Percentiles rank a stretch among this genome's conserved stretches.
Conservation (phyloP, 345 rosid genomes). For the Eucalyptus pauciflora region DNA sequence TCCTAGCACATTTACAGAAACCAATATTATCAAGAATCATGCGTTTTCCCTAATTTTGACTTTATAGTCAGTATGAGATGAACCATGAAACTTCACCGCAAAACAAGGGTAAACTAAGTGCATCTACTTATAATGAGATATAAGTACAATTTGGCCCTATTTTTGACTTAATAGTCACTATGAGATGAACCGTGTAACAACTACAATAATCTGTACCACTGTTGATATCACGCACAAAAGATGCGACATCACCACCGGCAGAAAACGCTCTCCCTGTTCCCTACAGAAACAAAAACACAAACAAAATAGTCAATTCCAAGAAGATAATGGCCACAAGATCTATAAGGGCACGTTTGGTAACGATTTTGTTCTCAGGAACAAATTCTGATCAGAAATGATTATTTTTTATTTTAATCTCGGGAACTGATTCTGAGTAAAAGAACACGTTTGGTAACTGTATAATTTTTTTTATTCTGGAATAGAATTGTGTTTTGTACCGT, state of each 20-base stretch:
- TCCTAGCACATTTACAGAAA: constrained; percentile 8
- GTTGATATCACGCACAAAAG: not conserved
- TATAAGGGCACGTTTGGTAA: not conserved
- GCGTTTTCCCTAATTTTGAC: not conserved
- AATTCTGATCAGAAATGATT: too few species aligned
- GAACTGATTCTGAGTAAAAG: too few species aligned
- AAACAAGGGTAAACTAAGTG: not conserved
- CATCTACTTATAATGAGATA: not conserved
- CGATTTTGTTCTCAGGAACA: too few species aligned
- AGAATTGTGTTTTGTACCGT: too few species aligned
- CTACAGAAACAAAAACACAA: constrained; percentile 1
- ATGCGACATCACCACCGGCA: too few species aligned
- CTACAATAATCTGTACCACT: not conserved
- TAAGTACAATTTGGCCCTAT: not conserved
- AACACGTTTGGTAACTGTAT: too few species aligned
- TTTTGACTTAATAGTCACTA: not conserved
- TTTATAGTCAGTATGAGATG: too few species aligned
- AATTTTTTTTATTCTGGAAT: too few species aligned
- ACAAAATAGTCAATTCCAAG: not conserved
- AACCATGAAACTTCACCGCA: not conserved
- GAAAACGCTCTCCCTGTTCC: constrained; percentile 24
- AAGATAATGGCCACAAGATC: not conserved
- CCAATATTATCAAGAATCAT: not conserved
- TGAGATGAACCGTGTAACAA: not conserved
- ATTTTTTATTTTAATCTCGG: too few species aligned